phyloP scores from a whole-genome alignment of 345 rosid species.

The Brassica nigra region DNA sequence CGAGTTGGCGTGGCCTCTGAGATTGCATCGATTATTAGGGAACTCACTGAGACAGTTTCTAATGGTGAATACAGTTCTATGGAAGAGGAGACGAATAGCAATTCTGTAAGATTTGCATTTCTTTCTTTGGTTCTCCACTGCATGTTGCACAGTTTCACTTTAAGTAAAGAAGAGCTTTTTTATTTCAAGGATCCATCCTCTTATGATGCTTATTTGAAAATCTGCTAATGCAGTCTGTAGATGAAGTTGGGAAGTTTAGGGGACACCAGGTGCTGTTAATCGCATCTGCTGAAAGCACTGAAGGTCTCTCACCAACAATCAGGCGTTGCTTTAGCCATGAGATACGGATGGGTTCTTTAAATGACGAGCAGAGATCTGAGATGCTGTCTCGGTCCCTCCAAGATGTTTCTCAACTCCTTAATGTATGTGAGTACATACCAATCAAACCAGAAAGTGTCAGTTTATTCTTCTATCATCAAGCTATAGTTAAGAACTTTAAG shows the following conservation, averaged over 20 bases:
- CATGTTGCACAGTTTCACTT: slow-evolving; percentile 19
- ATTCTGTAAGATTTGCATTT: slow-evolving; percentile 57
- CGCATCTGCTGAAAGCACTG: slow-evolving; percentile 83
- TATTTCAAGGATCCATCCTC: background rate
- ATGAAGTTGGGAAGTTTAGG: slow-evolving; percentile 39
- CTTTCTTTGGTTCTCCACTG: slow-evolving; percentile 17
- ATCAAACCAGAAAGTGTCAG: background rate
- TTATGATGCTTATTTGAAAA: slow-evolving; percentile 11
- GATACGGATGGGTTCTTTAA: slow-evolving; percentile 69
- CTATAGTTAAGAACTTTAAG: slow-evolving; percentile 4
- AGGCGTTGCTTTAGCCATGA: slow-evolving; percentile 99
- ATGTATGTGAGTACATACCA: slow-evolving; percentile 52
- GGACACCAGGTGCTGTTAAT: slow-evolving; percentile 70
- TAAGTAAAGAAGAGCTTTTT: background rate
- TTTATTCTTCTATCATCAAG: background rate
- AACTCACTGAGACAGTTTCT: slow-evolving; percentile 69
- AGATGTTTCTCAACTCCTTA: slow-evolving; percentile 64
- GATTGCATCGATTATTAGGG: slow-evolving; percentile 83
- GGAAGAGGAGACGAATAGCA: slow-evolving; percentile 49
- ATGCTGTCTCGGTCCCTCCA: slow-evolving; percentile 74
- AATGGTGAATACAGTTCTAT: slow-evolving; percentile 50
- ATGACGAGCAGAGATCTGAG: slow-evolving; percentile 79
- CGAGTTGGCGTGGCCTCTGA: slow-evolving; percentile 80
- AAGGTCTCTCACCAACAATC: slow-evolving; percentile 79
- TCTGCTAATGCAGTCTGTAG: slow-evolving; percentile 34